Base-by-base conservation (phyloP, 2,329 filamentous ascomycete genomes). In the Epichloe aotearoae region DNA sequence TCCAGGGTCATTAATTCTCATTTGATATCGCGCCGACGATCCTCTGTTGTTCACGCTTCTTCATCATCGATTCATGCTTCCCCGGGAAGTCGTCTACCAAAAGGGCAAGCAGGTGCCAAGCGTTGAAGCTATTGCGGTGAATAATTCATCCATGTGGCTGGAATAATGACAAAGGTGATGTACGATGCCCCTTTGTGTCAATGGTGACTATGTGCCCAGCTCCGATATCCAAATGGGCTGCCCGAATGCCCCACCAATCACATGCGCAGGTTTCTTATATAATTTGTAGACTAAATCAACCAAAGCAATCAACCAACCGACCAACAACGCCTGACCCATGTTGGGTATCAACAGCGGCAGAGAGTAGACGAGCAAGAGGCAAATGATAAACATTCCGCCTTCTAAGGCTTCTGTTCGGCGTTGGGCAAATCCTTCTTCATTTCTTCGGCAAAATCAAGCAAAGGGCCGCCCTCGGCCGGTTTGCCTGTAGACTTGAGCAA, bases 391-490 rank as follows among this genome's bases (percentile, higher is more conserved):
- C 17, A 37, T 49, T 26, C n/a, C 4, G 33, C 10, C 2, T 10
- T 20, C 23, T 30, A 42, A n/a, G 26, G 15, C 41, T 44, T 51
- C 12, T 48, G 41, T 40, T 52, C 42, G 11, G 36, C 56, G 30
- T 60, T 52, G 4, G 75, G 75, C 38, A 81, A 57, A 23, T 67
- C 62, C 52, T 72, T 74, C 61, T 74, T 74, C 61, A 82, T 42
- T 52, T 82, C 78, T 11, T 71, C 59, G 15, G 73, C 67, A 52
- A 83, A 81, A 60, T 82, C 75, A 36, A 82, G 69, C 46, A 80
- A 62, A 1, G 76, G 73, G 0, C 76, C 40, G 4, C 12, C 75
- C 1, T 72, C 64, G 5, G 69, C 65, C 17, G 66, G 69, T 51
- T 68, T 70, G 12, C 75, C 73, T 5, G 76, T 79, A 8, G 69